Base-by-base conservation (phyloP, 1,139 yeast genomes). In the Zygosaccharomyces sapae region DNA sequence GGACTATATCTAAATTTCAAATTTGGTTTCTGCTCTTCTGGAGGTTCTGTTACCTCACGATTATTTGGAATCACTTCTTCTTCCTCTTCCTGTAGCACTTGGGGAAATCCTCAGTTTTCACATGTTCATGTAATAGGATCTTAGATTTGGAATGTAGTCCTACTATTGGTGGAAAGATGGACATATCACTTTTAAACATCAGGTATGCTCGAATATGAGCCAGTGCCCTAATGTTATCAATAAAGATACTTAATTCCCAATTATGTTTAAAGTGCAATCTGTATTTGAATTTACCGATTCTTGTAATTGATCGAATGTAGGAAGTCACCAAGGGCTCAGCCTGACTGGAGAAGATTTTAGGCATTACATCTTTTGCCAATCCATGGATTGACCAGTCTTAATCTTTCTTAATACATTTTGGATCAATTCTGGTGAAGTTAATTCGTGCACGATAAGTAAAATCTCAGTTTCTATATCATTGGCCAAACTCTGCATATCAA, bases 171-270 rank as follows among this genome's bases (percentile, higher is more conserved):
- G 41, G 41, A 40, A 36, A 39, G 10, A 38, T 13, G 39, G 46
- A n/a, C 24, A 36, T 24, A 12, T 31, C 13, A n/a, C 47, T 49
- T 22, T 51, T 53, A 33, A 55, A 55, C 13, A 56, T 38, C n/a
- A 63, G 44, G 22, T 47, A 54, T 7, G 59, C 52, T 37, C 67
- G 50, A 20, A 63, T 54, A 12, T 54, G 51, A 5, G 52, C 44
- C 13, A 65, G 49, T 29, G 52, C 57, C 33, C 55, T 54, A 6
- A 57, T 53, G 43, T 55, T 59, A 18, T 53, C 56, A 18, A 65
- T 51, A 41, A 56, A 56, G 6, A 65, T 59, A 36, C 63, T 63
- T 5, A 61, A 45, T 35, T 58, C 64, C 69, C 69, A 65, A 33
- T 61, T 56, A 2, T 54, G 46, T 30, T 56, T 54, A 46, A 55